Evolutionary conservation across 305 asterid species (phyloP), one percentile per base, ranked within the genome.

Genomic region (Nicotiana rustica): DNA sequence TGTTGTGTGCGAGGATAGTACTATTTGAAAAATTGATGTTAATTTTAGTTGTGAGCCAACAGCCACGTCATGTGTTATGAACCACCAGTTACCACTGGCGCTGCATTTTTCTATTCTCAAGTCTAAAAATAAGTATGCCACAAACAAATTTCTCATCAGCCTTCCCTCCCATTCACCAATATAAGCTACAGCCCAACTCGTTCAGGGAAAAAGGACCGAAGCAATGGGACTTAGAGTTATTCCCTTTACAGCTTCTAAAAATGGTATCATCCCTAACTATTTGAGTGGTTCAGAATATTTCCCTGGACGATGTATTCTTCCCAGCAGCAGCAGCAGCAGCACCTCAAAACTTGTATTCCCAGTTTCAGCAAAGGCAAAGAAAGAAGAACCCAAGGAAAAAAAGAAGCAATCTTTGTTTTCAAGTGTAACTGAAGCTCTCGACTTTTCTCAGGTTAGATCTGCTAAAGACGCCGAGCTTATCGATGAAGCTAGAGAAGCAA

Each of bases 371-470:
- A 86, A 91, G 61, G 90, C 90, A 21, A 91, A 91, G 88, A 89
- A 90, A 81, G 92, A 18, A 7, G 70, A 80, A 6, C 89, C 84
- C 38, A 88, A 81, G 21, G 83, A 82, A 61, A 57, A 82, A 80
- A 80, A 75, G 73, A 90, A 93, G 57, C 97, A 91, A 71, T 84
- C 90, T 13, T 85, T 95, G 12, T 94, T 95, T 41, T 81, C 81
- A 17, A 92, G 92, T 19, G 90, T 94, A 8, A 88, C 97, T 0
- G 98, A 95, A 71, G 99, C 98, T 35, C 88, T 95, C 0, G 99
- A 94, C 81, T 95, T 95, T 87, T 86, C 99, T 2, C 95, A 92
- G 87, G 98, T 93, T 31, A 88, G 98, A 85, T 95, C 99, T 1
- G 90, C 60, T 0, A 84, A 89, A 83, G 98, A 95, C 70, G 99